Evolutionary conservation across 2,329 filamentous ascomycete species (phyloP).

Genomic region (Monilinia fructicola): DNA sequence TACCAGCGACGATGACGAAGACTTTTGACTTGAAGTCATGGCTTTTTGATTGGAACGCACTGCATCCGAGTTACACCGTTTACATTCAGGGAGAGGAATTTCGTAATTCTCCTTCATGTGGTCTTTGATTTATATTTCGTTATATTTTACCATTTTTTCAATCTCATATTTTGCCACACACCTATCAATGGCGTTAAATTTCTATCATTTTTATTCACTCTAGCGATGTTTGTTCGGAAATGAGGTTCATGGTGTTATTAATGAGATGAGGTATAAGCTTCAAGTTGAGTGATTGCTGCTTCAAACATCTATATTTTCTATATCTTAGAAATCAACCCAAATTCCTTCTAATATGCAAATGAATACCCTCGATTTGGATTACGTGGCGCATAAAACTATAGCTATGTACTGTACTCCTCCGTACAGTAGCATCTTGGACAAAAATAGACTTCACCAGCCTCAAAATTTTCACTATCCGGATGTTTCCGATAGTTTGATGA

Average conservation of each 20-base stretch:
- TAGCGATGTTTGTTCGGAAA: not conserved
- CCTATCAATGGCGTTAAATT: not conserved
- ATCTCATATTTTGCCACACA: not conserved
- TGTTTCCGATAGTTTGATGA: not conserved
- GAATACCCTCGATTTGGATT: not conserved
- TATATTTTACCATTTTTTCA: not conserved
- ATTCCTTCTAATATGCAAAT: not conserved
- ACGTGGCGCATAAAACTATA: not conserved
- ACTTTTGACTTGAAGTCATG: not conserved
- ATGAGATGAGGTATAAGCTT: not conserved
- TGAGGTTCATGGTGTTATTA: not conserved
- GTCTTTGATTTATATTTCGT: not conserved
- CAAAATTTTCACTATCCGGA: not conserved
- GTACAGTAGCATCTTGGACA: not conserved
- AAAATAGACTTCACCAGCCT: conserved; percentile 6
- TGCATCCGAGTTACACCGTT: not conserved
- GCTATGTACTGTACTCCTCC: too few relatives aligned
- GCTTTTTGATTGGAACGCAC: not conserved
- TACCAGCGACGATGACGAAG: not conserved
- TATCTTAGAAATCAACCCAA: not conserved
- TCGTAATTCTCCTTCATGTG: not conserved
- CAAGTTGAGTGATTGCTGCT: not conserved
- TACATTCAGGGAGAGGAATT: not conserved
- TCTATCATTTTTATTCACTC: not conserved
- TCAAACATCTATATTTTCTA: not conserved